Evolutionary conservation across 148 eudicot species (phyloP).

Genomic region (Rhododendron mucronatum): DNA sequence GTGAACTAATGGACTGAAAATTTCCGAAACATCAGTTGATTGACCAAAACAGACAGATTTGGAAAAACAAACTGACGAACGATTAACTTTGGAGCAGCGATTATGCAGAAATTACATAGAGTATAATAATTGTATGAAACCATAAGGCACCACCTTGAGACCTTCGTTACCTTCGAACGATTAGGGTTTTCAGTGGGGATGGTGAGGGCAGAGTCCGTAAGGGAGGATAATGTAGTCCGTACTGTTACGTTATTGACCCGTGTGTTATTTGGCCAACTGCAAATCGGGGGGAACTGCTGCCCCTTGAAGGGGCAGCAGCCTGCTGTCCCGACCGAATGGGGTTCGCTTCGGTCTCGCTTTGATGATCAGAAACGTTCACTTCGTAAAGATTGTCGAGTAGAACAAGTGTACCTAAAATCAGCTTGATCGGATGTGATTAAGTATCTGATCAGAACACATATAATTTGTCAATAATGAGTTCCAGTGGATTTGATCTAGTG

Average conservation of each 20-base stretch:
- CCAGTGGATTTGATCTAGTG: too few relatives aligned
- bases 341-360: too few relatives aligned
- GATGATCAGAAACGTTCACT: too few relatives aligned
- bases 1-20: not conserved
- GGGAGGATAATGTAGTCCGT: not conserved
- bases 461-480: too few relatives aligned
- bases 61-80: not conserved
- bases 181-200: conserved; percentile 4
- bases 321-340: too few relatives aligned
- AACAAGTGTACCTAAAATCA: too few relatives aligned
- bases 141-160: not conserved
- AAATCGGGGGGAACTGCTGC: not conserved
- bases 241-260: not conserved
- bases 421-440: too few relatives aligned
- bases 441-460: too few relatives aligned
- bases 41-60: not conserved
- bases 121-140: not conserved
- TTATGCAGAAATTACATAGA: not conserved
- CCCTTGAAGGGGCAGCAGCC: too few relatives aligned
- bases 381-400: too few relatives aligned
- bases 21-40: not conserved
- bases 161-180: not conserved
- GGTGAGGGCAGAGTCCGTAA: not conserved
- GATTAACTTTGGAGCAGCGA: not conserved
- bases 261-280: not conserved